These are phyloP conservation scores for Testicularia cyperi DNA, from an alignment of 1,284 basidiomycete genomes.

Conservation along the genomic window DNA sequence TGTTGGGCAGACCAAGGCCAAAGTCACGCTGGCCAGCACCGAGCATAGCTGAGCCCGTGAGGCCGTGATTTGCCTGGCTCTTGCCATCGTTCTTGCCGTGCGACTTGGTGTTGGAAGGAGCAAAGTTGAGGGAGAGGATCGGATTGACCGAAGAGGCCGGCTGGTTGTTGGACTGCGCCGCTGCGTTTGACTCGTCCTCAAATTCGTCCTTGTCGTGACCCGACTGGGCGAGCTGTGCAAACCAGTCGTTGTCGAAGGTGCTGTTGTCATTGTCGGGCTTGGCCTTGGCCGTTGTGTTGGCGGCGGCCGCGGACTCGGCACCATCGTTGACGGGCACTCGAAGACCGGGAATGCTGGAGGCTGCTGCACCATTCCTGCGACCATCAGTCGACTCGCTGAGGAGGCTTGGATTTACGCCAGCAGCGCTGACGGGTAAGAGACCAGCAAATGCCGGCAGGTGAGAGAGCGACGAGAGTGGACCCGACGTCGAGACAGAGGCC, in stretches of 20 bases:
- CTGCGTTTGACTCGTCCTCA: conserved; percentile 2
- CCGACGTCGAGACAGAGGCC: no score
- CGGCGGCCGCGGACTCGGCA: conserved; percentile 5
- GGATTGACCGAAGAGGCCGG: conserved; percentile 14
- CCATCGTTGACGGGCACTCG: no score
- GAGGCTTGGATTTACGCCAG: conserved; percentile 29
- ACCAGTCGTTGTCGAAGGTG: conserved; percentile 40
- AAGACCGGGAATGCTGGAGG: no score
- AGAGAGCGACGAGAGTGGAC: conserved; percentile 12
- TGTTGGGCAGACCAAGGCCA: conserved; percentile 22
- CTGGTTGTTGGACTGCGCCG: not conserved
- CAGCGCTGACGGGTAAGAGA: conserved; percentile 13
- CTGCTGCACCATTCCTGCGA: no score
- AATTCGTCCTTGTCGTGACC: conserved; percentile 34
- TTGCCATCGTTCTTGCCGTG: conserved; percentile 4
- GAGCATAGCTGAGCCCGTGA: conserved; percentile 41
- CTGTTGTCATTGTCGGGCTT: conserved; percentile 23
- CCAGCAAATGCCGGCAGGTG: conserved; percentile 14
- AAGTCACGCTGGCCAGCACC: conserved; percentile 35
- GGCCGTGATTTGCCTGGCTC: not conserved
- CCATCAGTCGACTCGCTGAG: conserved; percentile 22
- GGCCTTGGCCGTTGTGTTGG: conserved; percentile 8
- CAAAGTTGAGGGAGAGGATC: conserved; percentile 32
- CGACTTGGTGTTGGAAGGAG: conserved; percentile 7
- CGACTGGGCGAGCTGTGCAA: conserved; percentile 39